These are phyloP conservation scores for Heteromeles arbutifolia DNA, from an alignment of 306 rosid species.

Conservation along the genomic window DNA sequence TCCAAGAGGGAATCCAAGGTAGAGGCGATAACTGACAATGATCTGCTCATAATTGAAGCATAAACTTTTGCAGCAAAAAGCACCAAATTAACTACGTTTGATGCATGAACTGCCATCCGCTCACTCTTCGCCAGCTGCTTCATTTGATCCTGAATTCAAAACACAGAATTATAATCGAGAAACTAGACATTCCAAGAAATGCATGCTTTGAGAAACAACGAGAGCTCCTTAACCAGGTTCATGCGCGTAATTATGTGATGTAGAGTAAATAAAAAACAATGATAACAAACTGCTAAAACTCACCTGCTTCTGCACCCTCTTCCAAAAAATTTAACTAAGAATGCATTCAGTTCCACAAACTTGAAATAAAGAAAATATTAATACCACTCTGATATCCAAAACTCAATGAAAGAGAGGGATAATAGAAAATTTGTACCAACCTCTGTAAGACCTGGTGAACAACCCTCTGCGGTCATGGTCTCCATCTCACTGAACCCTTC, in stretches of 20 bases:
- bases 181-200: not conserved
- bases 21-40: slow-evolving; percentile 78
- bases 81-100: slow-evolving; percentile 53
- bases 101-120: slow-evolving; percentile 46
- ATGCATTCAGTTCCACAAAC: not conserved
- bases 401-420: not conserved
- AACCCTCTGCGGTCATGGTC: slow-evolving; percentile 48
- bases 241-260: not conserved
- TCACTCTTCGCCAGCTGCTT: slow-evolving; percentile 62
- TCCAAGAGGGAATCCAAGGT: slow-evolving; percentile 80
- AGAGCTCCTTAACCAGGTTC: not conserved
- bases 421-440: slow-evolving; percentile 26
- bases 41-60: slow-evolving; percentile 62
- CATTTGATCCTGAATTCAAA: slow-evolving; percentile 51
- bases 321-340: not conserved
- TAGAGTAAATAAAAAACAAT: not conserved
- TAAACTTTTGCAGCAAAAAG: slow-evolving; percentile 67
- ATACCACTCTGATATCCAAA: not conserved
- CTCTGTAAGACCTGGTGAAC: slow-evolving; percentile 65
- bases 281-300: not conserved
- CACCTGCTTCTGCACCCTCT: not conserved
- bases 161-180: not conserved
- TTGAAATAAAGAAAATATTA: not conserved
- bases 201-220: not conserved
- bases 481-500: slow-evolving; percentile 84